Conservation (phyloP, 2,329 filamentous ascomycete species). For the Lachnellula arida region DNA sequence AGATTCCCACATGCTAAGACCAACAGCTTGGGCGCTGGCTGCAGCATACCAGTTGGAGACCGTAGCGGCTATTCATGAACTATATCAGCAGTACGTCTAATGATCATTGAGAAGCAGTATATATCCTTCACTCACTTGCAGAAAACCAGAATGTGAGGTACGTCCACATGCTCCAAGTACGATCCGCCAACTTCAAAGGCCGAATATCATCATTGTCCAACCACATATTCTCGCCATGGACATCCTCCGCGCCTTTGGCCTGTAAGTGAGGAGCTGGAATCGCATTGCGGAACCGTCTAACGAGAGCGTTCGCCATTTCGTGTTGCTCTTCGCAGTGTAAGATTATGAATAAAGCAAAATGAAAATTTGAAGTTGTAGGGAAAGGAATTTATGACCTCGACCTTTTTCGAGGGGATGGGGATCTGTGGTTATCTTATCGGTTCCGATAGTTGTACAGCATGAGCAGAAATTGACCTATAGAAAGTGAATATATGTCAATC, state of each 20-base stretch:
- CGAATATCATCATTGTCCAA: constrained; percentile 40
- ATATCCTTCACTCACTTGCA: constrained; percentile 19
- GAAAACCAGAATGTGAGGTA: constrained; percentile 43
- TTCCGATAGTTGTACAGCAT: too few species aligned
- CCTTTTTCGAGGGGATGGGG: too few species aligned
- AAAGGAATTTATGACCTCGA: neutral
- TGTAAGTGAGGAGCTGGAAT: constrained; percentile 19
- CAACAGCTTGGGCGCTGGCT: constrained; percentile 37
- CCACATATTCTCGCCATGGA: constrained; percentile 29
- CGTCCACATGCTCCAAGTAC: constrained; percentile 38
- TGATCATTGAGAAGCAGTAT: neutral
- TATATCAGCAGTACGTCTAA: neutral
- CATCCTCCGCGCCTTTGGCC: constrained; percentile 25
- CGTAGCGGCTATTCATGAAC: constrained; percentile 27
- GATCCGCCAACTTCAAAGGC: constrained; percentile 36
- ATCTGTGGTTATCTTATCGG: too few species aligned
- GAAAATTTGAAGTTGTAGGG: neutral
- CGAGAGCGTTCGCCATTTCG: constrained; percentile 13
- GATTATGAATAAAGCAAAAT: neutral
- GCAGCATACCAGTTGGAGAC: constrained; percentile 38
- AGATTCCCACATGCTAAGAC: constrained; percentile 47
- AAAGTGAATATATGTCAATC: too few species aligned
- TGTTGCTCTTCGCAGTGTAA: neutral
- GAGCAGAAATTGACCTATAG: too few species aligned
- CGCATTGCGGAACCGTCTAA: constrained; percentile 15